Base-by-base conservation (phyloP, 139 green algal genomes). In the Helicosporidium sp. region DNA sequence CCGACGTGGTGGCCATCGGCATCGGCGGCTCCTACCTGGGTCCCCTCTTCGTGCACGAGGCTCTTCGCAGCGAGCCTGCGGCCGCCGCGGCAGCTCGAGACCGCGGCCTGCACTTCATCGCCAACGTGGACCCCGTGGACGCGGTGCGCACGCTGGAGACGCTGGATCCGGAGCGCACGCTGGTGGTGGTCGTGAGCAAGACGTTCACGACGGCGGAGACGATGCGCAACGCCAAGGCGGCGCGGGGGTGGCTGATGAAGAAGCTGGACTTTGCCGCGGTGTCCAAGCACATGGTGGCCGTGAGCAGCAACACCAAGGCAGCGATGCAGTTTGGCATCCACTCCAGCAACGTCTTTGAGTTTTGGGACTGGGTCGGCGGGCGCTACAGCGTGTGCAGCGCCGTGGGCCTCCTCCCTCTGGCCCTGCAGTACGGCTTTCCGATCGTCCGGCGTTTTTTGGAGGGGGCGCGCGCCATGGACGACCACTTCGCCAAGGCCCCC, bases 131-230 rank as follows among this genome's bases (percentile, higher is more conserved):
- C 63, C 90, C 90, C 28, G 90, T 99, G 36, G 90, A 99, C 49
- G 83, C 94, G 31, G 88, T 91, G 17, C 65, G 71, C 26, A 79
- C 85, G 1, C 79, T 97, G 37, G 63, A 85, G 25, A 54, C 62
- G 0, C 62, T 91, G 26, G 67, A 84, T 46, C 77, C 73, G 19
- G 88, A 94, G 66, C 79, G 78, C 34, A 97, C 88, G 13, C 68
- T 97, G 31, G 79, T 85, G 23, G 79, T 97, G n/a, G 77, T 99
- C 1, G 78, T 99, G 18, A 91, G 75, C 52, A 99, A 99, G 78
- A 97, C 89, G 10, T 99, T 99, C 75, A 99, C 89, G 49, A 99
- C 89, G 4, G 89, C 87, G 10, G 89, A 99, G 72, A 99, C 89
- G 25, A 99, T 99, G 89, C 74, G 95, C 13, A 99, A 99, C 54